Evolutionary conservation across 139 green algal species (phyloP).

Genomic region (Tetratostichococcus sp.): DNA sequence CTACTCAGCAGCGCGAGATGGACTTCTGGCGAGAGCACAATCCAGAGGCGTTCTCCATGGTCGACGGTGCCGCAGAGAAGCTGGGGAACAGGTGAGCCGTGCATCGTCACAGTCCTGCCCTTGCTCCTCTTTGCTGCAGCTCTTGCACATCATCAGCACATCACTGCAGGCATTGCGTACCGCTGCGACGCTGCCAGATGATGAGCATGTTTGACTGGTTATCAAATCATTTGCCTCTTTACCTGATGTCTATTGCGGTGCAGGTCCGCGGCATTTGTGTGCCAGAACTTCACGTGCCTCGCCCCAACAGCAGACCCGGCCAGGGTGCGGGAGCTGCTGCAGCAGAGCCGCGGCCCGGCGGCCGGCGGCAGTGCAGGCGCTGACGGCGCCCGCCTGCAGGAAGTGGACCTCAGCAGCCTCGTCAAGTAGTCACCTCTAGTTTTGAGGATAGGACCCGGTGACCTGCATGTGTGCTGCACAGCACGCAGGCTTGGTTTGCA

Average conservation of each 20-base stretch:
- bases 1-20: constrained; percentile 11
- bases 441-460: too few relatives aligned
- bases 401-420: background rate
- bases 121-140: too few relatives aligned
- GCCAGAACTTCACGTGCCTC: constrained; percentile 78
- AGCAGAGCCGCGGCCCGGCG: background rate
- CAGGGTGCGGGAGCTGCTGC: constrained; percentile 39
- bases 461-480: too few relatives aligned
- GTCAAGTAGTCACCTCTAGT: background rate
- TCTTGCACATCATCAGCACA: too few relatives aligned
- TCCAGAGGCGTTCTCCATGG: constrained; percentile 58
- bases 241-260: too few relatives aligned
- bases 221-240: too few relatives aligned
- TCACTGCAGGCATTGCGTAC: too few relatives aligned
- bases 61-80: constrained; percentile 17
- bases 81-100: background rate
- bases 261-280: constrained; percentile 46
- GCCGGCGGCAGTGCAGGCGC: background rate
- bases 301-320: constrained; percentile 45
- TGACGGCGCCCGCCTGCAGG: background rate
- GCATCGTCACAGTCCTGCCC: too few relatives aligned
- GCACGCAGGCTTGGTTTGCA: too few relatives aligned
- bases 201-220: too few relatives aligned
- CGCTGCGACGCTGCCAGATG: too few relatives aligned
- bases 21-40: constrained; percentile 68